A percentile compares a stretch with the other conserved stretches of the same genome.
Conservation (phyloP, 1,284 basidiomycete species). For the Ustilago bromivora region DNA sequence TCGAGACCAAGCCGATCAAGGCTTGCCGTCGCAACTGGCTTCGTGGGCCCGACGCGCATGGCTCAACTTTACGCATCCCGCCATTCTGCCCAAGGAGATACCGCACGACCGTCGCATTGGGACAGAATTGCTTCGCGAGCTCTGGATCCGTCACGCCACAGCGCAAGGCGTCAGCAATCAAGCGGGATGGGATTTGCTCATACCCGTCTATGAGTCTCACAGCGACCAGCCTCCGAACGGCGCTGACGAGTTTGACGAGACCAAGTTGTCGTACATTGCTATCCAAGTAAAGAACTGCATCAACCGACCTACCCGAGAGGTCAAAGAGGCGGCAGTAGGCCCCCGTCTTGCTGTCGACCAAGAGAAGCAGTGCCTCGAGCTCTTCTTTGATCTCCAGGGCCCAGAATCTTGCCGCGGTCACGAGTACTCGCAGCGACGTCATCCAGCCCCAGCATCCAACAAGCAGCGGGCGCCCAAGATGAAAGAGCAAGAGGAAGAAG, state of each 20-base stretch:
- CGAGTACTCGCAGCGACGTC: neutral
- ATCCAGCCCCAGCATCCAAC: neutral
- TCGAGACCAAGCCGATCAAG: neutral
- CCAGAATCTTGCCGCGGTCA: neutral
- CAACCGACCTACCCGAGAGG: neutral
- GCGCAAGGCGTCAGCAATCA: neutral
- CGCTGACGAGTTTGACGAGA: neutral
- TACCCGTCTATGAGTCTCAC: constrained; percentile 1
- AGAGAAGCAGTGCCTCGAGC: constrained; percentile 1
- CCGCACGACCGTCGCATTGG: neutral
- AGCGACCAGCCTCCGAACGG: neutral
- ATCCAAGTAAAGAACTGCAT: constrained; percentile 6
- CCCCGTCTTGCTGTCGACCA: neutral
- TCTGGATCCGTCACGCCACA: constrained; percentile 14
- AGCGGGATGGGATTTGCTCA: constrained; percentile 2
- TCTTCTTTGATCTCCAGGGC: neutral
- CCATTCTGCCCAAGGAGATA: neutral
- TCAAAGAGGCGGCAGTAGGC: neutral
- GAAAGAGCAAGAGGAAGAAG: no score
- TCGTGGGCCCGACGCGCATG: neutral
- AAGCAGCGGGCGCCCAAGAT: neutral
- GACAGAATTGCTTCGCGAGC: constrained; percentile 1
- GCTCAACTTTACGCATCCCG: constrained; percentile 7
- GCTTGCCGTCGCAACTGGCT: neutral
- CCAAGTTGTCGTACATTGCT: constrained; percentile 3